Percentiles rank a stretch among this genome's conserved stretches.
These are phyloP conservation scores for Raddia distichophylla DNA, from an alignment of 176 grass and related monocot genomes.

Conservation along the genomic window DNA sequence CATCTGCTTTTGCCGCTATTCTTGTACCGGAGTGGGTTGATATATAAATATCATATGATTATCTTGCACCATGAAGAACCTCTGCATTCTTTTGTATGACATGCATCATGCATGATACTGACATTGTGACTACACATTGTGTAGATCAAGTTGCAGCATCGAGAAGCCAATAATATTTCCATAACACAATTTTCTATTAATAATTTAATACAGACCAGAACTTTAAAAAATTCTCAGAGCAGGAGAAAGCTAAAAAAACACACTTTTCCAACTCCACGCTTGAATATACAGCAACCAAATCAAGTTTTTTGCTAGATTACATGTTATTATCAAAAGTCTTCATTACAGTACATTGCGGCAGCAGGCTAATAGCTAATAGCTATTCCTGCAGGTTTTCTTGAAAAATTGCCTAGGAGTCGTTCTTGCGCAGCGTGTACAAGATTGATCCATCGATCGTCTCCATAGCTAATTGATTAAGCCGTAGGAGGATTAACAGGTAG, in stretches of 20 bases:
- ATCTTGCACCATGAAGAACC: background rate
- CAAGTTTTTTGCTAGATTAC: background rate
- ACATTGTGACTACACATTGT: background rate
- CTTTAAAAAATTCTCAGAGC: background rate
- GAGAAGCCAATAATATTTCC: background rate
- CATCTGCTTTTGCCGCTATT: background rate
- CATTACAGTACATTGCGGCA: background rate
- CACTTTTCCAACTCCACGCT: background rate
- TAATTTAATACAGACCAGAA: background rate
- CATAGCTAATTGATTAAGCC: constrained; percentile 75
- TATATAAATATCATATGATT: background rate
- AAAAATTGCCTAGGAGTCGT: constrained; percentile 24
- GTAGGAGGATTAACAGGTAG: constrained; percentile 69
- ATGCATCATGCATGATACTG: background rate
- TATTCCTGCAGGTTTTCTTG: background rate
- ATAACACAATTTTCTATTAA: background rate
- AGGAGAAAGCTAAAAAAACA: background rate
- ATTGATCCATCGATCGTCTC: constrained; percentile 66
- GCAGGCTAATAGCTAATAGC: background rate
- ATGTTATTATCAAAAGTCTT: background rate
- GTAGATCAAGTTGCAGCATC: background rate
- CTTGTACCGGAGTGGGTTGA: background rate
- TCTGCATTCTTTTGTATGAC: background rate
- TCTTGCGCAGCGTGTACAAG: constrained; percentile 54
- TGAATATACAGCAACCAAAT: constrained; percentile 10